Base-by-base conservation (phyloP, 2,329 filamentous ascomycete genomes). In the Biscogniauxia marginata region DNA sequence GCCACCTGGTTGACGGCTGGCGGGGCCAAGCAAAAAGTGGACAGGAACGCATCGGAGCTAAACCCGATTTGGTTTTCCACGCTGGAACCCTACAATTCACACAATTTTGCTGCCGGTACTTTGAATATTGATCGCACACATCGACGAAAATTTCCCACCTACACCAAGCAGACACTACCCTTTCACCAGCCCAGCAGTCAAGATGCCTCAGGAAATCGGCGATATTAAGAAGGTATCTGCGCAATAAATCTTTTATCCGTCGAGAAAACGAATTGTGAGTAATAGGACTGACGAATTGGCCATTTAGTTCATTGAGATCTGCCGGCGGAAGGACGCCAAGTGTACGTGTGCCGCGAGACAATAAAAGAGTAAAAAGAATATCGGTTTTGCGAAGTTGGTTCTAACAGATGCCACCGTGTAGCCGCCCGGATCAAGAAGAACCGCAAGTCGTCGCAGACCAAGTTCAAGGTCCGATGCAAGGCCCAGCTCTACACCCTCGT, bases 381-480 rank as follows among this genome's bases (percentile, higher is more conserved):
- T 34, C 4, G 22, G 22, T 53, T 49, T 19, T 53, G 52, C 53
- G 45, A 54, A 48, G 48, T 56, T 43, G 48, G 46, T 56, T 65
- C 71, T 75, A 63, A 75, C 70, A 60, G 59, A 57, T 63, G 21
- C 18, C 24, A 52, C 45, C 46, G 60, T 71, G 64, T 71, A 93
- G 90, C 90, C 80, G 90, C 90, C 75, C 88, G 90, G 79, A 91
- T 93, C 85, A 93, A 98, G 92, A 95, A 96, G 86, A 96, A 88
- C 87, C 89, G 87, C 80, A 88, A 89, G 82, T 82, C 83, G 75
- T 85, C 88, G 77, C 88, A 93, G 85, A 93, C 95, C 88, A 99
- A 99, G 90, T 98, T 99, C 92, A 99, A 99, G 91, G 93, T 99
- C 86, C 91, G 95, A 80, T 98, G 95, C 89, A 85, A 91, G 78